Evolutionary conservation across 2,329 filamentous ascomycete genomes (phyloP).

Genomic region (Exophiala aquamarina): DNA sequence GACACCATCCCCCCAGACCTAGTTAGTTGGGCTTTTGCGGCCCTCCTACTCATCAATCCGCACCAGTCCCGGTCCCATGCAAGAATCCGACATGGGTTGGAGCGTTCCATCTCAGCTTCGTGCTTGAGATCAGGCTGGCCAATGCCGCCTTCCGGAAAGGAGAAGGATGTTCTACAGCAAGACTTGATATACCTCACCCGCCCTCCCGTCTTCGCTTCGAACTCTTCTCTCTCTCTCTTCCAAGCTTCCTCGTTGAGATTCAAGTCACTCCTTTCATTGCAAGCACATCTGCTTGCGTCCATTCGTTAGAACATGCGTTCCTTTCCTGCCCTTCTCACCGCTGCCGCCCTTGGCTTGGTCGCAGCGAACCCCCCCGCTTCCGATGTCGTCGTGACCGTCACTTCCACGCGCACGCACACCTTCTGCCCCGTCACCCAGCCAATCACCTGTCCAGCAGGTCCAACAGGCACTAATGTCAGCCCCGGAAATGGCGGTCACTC

Average conservation of each 20-base stretch:
- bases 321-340: constrained; percentile 18
- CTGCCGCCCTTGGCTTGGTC: constrained; percentile 16
- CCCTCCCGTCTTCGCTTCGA: too few species aligned
- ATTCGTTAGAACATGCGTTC: constrained; percentile 24
- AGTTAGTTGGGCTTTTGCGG: constrained; percentile 1
- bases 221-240: constrained; percentile 2
- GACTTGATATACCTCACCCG: too few species aligned
- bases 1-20: constrained; percentile 7
- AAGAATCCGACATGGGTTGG: too few species aligned
- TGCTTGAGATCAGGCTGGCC: too few species aligned
- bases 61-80: too few species aligned
- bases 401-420: constrained; percentile 16
- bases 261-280: constrained; percentile 23
- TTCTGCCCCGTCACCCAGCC: constrained; percentile 15
- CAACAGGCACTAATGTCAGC: constrained; percentile 9
- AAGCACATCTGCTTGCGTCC: constrained; percentile 22
- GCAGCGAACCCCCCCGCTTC: not conserved
- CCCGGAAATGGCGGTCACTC: not conserved
- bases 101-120: not conserved
- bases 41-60: too few species aligned
- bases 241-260: constrained; percentile 8
- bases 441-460: constrained; percentile 1
- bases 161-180: too few species aligned
- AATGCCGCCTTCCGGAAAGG: too few species aligned
- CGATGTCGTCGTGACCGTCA: constrained; percentile 20